phyloP scores from a whole-genome alignment of 306 rosid species.

The Trifolium pratense region DNA sequence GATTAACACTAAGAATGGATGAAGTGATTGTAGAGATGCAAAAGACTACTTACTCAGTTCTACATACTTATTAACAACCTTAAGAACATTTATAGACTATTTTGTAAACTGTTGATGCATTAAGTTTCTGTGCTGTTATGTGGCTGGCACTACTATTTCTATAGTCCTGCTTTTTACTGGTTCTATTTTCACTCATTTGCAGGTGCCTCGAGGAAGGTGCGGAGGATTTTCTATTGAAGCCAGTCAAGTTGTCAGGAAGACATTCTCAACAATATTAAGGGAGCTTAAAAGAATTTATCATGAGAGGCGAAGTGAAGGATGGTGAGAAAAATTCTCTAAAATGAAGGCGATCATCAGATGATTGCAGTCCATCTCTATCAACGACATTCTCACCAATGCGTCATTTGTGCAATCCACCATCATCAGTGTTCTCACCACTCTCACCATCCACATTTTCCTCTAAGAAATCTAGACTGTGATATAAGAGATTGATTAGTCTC shows the following conservation, averaged over 20 bases:
- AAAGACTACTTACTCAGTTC: too few relatives aligned
- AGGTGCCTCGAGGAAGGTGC: constrained; percentile 99
- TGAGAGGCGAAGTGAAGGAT: constrained; percentile 64
- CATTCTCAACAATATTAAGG: too few relatives aligned
- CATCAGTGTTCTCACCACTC: constrained; percentile 36
- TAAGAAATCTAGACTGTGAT: constrained; percentile 63
- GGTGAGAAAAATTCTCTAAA: constrained; percentile 44
- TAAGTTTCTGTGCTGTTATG: neutral
- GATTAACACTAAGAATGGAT: neutral
- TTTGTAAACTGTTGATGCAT: neutral
- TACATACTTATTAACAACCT: too few relatives aligned
- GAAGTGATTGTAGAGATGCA: neutral
- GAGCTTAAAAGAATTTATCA: constrained; percentile 70
- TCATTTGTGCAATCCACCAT: constrained; percentile 50
- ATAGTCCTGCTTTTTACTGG: constrained; percentile 13
- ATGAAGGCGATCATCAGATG: constrained; percentile 51
- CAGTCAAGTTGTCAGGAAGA: constrained; percentile 83
- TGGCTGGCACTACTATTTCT: neutral
- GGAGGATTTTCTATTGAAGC: constrained; percentile 85
- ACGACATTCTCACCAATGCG: constrained; percentile 40
- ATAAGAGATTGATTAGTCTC: constrained; percentile 32
- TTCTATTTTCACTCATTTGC: constrained; percentile 14
- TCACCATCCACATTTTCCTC: constrained; percentile 41
- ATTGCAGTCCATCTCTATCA: constrained; percentile 37
- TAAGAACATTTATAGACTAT: too few relatives aligned